These are phyloP conservation scores for Pichia sp. DNA, from an alignment of 1,139 yeast genomes.

Conservation along the genomic window DNA sequence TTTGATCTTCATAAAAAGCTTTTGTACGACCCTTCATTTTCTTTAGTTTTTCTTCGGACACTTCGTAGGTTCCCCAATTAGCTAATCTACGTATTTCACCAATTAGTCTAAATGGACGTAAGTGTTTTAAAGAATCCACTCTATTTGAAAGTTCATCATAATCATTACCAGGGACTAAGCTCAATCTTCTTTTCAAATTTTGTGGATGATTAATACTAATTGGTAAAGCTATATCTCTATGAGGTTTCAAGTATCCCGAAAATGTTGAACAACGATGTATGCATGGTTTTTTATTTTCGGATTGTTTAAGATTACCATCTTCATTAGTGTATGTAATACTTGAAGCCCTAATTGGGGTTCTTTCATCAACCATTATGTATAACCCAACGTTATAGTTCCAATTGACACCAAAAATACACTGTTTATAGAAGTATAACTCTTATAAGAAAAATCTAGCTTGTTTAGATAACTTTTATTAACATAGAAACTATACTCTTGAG, in stretches of 20 bases:
- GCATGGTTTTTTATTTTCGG: slow-evolving; percentile 1
- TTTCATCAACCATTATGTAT: background rate
- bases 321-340: background rate
- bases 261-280: slow-evolving; percentile 11
- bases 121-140: slow-evolving; percentile 32
- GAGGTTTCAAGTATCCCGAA: background rate
- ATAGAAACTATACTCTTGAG: too few species aligned
- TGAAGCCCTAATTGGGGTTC: background rate
- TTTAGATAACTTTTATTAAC: too few species aligned
- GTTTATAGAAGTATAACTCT: too few species aligned
- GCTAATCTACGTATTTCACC: slow-evolving; percentile 36
- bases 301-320: background rate
- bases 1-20: slow-evolving; percentile 45
- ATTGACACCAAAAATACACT: too few species aligned
- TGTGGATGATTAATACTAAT: slow-evolving; percentile 20
- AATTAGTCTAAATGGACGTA: slow-evolving; percentile 52
- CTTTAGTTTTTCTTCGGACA: slow-evolving; percentile 26
- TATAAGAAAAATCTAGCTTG: too few species aligned
- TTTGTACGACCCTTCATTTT: slow-evolving; percentile 27
- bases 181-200: slow-evolving; percentile 18
- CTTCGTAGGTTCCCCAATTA: slow-evolving; percentile 41
- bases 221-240: slow-evolving; percentile 4
- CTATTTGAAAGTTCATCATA: slow-evolving; percentile 18
- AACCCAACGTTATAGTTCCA: background rate
- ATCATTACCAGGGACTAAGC: slow-evolving; percentile 17